Evolutionary conservation across 2,329 filamentous ascomycete genomes (phyloP).

Genomic region (Diaporthe vaccinii): DNA sequence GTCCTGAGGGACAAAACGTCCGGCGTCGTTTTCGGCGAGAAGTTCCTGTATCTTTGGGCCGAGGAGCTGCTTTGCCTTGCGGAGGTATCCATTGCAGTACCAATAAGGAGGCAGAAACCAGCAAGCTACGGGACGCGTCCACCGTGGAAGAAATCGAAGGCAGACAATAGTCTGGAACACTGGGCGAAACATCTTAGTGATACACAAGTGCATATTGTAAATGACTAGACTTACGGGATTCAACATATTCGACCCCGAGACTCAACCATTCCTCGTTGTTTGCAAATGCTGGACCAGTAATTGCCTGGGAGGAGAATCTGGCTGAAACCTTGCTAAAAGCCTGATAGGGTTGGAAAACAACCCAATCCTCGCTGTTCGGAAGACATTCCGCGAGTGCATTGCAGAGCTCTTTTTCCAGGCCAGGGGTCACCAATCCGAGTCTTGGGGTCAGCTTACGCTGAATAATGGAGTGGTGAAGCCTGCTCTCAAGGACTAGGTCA

Average conservation of each 20-base stretch:
- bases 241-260: background rate
- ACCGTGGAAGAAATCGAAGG: background rate
- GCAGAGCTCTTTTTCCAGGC: background rate
- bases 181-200: background rate
- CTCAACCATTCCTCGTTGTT: background rate
- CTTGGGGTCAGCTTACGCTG: conserved; percentile 4
- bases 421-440: background rate
- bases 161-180: background rate
- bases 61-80: background rate
- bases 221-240: background rate
- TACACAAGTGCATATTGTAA: background rate
- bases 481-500: background rate
- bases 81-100: conserved; percentile 6
- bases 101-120: background rate
- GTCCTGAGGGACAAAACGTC: background rate
- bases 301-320: conserved; percentile 1
- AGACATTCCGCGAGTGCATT: background rate
- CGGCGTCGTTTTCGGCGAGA: background rate
- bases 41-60: background rate
- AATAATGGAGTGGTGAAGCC: conserved; percentile 7
- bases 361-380: background rate
- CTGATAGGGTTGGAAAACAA: background rate
- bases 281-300: conserved; percentile 1
- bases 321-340: background rate
- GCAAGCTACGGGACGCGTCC: background rate